A percentile compares a stretch with the other conserved stretches of the same genome.
Evolutionary conservation across 352 stramenopile genomes (phyloP).

Genomic region (Pythium grandisporangium): DNA sequence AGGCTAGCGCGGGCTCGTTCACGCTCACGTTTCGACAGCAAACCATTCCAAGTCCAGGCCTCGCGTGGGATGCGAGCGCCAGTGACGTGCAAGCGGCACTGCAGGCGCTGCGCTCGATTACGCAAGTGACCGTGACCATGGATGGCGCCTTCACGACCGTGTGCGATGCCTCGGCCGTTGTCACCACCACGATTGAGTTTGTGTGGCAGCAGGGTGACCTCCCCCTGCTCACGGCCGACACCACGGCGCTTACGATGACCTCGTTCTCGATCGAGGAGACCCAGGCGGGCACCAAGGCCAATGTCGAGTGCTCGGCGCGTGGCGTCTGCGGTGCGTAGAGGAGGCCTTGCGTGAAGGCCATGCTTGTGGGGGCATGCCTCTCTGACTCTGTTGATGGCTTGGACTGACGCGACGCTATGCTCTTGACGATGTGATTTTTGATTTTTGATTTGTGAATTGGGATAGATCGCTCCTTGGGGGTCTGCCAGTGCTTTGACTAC

Average conservation of each 20-base stretch:
- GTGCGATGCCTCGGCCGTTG: conserved; percentile 22
- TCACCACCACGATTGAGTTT: conserved; percentile 52
- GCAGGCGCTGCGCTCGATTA: conserved; percentile 41
- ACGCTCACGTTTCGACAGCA: conserved; percentile 61
- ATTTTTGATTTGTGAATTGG: neutral
- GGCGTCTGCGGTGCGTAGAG: conserved; percentile 52
- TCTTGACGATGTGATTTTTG: too few species aligned
- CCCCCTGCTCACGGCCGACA: conserved; percentile 24
- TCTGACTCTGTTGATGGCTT: too few species aligned
- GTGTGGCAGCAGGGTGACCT: conserved; percentile 59
- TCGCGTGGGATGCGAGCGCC: conserved; percentile 30
- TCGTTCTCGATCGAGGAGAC: conserved; percentile 21
- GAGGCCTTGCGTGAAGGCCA: too few species aligned
- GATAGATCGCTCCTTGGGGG: conserved; percentile 51
- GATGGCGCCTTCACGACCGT: conserved; percentile 12
- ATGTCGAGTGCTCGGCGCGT: conserved; percentile 61
- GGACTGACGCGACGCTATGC: too few species aligned
- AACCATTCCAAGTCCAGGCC: conserved; percentile 39
- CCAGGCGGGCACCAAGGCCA: conserved; percentile 64
- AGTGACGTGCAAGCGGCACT: conserved; percentile 38
- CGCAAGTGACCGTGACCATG: conserved; percentile 47
- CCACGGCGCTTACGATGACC: conserved; percentile 30
- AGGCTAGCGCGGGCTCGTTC: conserved; percentile 43
- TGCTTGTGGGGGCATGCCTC: too few species aligned
- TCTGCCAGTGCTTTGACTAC: conserved; percentile 65